Evolutionary conservation across 345 rosid species (phyloP), one percentile per base, ranked within the genome.

Genomic region (Microcos paniculata): DNA sequence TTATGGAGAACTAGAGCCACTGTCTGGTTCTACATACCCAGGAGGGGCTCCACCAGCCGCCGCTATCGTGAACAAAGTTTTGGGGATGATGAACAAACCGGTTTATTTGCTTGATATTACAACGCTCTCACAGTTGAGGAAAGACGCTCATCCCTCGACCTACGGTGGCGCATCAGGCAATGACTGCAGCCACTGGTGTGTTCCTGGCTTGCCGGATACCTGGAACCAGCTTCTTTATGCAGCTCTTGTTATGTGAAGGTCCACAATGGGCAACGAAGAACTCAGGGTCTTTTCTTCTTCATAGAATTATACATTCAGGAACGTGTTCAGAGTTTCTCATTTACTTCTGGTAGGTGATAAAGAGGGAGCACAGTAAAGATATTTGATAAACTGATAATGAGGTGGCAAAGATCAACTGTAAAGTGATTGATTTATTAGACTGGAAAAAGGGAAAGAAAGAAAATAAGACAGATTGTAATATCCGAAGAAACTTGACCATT

Each of bases 101-200:
- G 98, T 88, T 66, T 90, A 87, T 76, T 84, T 94, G 71, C 93
- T 94, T 0, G 98, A 94, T 63, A 92, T 94, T 58, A 92, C 98
- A 4, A 88, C 92, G 12, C 82, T 94, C 23, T 94, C 98, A 14
- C 98, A 94, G 70, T 69, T 94, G 76, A 86, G 98, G 59, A 94
- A 94, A 80, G 98, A 94, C 51, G 98, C 95, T 4, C 98, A 94
- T 74, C 98, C 98, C 11, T 89, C 98, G 4, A 61, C 87, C 9
- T 92, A 91, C 31, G 81, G 90, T 12, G 83, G 87, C n/a, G 0
- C 84, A 72, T 4, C 77, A 79, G 92, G 97, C 73, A 87, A 70
- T 0, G 98, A 94, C 62, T 94, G 98, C 82, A 94, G 98, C 81
- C 98, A 94, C 46, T 94, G 98, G 97, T 91, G 98, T 84, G 95